These are phyloP conservation scores for Pythium aristosporum DNA, from an alignment of 352 stramenopile species.

Conservation along the genomic window DNA sequence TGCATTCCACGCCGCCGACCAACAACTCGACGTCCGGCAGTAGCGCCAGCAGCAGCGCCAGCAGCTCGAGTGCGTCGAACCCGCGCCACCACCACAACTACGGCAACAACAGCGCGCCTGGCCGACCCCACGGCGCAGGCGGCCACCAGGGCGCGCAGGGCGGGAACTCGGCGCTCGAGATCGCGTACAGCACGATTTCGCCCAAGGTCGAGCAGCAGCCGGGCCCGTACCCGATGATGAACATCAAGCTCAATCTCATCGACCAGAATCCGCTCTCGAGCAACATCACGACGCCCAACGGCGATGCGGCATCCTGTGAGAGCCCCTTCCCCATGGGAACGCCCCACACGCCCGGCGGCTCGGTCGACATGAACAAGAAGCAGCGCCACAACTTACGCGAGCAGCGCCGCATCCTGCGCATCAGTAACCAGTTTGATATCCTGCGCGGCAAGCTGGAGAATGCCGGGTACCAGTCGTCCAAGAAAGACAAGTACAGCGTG, in stretches of 20 bases:
- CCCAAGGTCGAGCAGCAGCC: constrained; percentile 59
- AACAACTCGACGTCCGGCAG: background rate
- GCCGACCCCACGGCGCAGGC: constrained; percentile 4
- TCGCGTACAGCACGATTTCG: constrained; percentile 81
- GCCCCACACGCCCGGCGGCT: constrained; percentile 50
- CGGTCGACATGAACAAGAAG: constrained; percentile 76
- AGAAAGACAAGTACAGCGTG: constrained; percentile 88
- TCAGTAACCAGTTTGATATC: constrained; percentile 85
- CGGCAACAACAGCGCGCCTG: background rate
- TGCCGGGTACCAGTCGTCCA: constrained; percentile 68
- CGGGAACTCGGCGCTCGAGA: constrained; percentile 50
- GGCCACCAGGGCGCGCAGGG: background rate
- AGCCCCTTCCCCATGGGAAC: constrained; percentile 60
- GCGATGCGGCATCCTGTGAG: constrained; percentile 61
- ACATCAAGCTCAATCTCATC: constrained; percentile 86
- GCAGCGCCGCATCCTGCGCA: constrained; percentile 76
- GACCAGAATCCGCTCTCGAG: constrained; percentile 61
- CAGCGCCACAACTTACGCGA: constrained; percentile 84
- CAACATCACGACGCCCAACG: constrained; percentile 41
- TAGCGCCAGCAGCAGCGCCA: background rate
- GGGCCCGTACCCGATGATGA: constrained; percentile 68
- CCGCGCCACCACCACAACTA: constrained; percentile 11
- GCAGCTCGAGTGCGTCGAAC: background rate
- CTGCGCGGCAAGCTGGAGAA: constrained; percentile 72
- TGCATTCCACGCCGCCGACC: constrained; percentile 19